Percentiles rank a stretch among this genome's conserved stretches.
Evolutionary conservation across 129 eudicot genomes (phyloP).

Genomic region (Flaveria robusta): DNA sequence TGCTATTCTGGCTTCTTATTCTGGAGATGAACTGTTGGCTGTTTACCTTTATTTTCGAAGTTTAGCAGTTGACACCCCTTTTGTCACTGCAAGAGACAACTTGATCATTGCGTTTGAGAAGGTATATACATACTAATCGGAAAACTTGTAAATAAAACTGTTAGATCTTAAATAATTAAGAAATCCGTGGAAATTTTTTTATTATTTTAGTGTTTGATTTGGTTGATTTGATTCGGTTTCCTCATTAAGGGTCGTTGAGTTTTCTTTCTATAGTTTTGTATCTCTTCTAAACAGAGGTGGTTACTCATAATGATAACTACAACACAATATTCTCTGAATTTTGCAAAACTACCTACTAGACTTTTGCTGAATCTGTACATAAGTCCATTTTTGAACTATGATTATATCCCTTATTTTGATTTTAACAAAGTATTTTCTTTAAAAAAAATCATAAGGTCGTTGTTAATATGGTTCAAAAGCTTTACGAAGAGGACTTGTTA

Average conservation of each 20-base stretch:
- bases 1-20: conserved; percentile 87
- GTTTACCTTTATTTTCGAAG: conserved; percentile 92
- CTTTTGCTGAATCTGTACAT: not conserved
- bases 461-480: not conserved
- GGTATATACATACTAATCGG: conserved; percentile 42
- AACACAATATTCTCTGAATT: not conserved
- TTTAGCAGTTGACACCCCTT: conserved; percentile 84
- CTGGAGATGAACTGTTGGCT: conserved; percentile 77
- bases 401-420: not conserved
- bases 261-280: not conserved
- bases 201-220: not conserved
- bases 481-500: not conserved
- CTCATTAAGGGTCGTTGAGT: not conserved
- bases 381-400: not conserved
- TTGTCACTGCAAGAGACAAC: conserved; percentile 89
- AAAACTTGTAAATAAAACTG: not conserved
- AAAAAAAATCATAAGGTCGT: not conserved
- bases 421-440: not conserved
- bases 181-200: not conserved
- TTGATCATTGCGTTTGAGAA: conserved; percentile 98
- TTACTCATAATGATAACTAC: not conserved
- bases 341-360: not conserved
- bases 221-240: not conserved
- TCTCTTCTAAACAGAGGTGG: not conserved
- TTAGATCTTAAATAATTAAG: not conserved